These are phyloP conservation scores for Suhomyces emberorum DNA, from an alignment of 805 yeast species.

Conservation along the genomic window DNA sequence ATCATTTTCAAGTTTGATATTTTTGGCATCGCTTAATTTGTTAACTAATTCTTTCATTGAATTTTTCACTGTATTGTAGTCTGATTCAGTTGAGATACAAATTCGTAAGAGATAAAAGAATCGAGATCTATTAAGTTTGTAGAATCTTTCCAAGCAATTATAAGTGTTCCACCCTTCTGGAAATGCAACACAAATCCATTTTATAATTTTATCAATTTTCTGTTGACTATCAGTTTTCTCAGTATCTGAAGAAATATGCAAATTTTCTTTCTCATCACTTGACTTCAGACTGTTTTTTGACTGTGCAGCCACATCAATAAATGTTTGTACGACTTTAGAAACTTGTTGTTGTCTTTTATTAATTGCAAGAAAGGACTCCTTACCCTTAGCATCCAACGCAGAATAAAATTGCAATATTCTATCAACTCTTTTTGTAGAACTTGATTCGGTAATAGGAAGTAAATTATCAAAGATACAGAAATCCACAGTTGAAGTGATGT, in stretches of 20 bases:
- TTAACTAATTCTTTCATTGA: conserved; percentile 61
- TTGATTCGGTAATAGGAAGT: conserved; percentile 49
- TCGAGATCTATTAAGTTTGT: conserved; percentile 56
- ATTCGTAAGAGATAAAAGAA: conserved; percentile 52
- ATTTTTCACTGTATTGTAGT: conserved; percentile 55
- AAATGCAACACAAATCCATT: conserved; percentile 58
- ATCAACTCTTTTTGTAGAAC: conserved; percentile 45
- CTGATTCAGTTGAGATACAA: conserved; percentile 55
- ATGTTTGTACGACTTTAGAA: conserved; percentile 48
- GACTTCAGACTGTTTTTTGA: conserved; percentile 8
- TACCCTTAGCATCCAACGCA: conserved; percentile 54
- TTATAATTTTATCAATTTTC: conserved; percentile 52
- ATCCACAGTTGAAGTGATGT: conserved; percentile 67
- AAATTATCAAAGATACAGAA: conserved; percentile 54
- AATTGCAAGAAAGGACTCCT: conserved; percentile 65
- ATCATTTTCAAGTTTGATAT: conserved; percentile 35
- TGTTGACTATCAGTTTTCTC: conserved; percentile 10
- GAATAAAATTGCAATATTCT: conserved; percentile 50
- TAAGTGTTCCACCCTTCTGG: conserved; percentile 51
- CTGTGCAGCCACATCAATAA: conserved; percentile 48
- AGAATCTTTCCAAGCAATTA: conserved; percentile 51
- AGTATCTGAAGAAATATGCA: not conserved
- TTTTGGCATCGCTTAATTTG: conserved; percentile 52
- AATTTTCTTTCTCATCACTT: conserved; percentile 16
- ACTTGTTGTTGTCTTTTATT: conserved; percentile 64